These are phyloP conservation scores for Pluteus cervinus DNA, from an alignment of 768 basidiomycete genomes.

Conservation along the genomic window DNA sequence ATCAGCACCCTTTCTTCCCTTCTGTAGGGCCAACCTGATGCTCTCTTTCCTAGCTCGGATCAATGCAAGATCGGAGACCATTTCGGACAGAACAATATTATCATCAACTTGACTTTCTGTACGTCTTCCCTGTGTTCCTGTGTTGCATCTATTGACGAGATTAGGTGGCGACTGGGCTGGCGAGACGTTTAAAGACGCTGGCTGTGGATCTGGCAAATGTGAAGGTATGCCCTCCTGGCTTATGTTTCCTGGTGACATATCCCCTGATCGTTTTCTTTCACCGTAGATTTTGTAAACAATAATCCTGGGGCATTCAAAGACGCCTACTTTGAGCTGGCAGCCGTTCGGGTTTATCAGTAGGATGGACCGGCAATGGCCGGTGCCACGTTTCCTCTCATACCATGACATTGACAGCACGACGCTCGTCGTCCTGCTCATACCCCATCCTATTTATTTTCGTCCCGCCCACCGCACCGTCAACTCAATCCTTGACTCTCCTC, in stretches of 20 bases:
- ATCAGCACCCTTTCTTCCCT: not conserved
- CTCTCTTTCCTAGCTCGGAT: not conserved
- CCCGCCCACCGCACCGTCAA: too few species aligned
- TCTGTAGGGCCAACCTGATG: not conserved
- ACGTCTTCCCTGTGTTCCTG: not conserved
- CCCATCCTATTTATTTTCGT: too few species aligned
- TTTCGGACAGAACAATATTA: slow-evolving; percentile 3
- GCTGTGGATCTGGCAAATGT: slow-evolving; percentile 54
- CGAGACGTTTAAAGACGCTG: slow-evolving; percentile 34
- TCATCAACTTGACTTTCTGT: slow-evolving; percentile 2
- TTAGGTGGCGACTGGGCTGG: slow-evolving; percentile 58
- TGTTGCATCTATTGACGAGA: too few species aligned
- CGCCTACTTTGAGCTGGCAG: slow-evolving; percentile 65
- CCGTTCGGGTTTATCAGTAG: slow-evolving; percentile 37
- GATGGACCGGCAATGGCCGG: too few species aligned
- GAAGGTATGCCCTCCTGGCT: slow-evolving; percentile 47
- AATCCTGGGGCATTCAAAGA: slow-evolving; percentile 57
- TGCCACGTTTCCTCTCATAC: too few species aligned
- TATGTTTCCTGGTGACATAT: not conserved
- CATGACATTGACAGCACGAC: too few species aligned
- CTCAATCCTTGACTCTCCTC: too few species aligned
- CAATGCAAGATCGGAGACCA: not conserved
- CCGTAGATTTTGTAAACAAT: slow-evolving; percentile 58
- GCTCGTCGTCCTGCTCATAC: too few species aligned
- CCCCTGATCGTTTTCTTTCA: not conserved